Conservation (phyloP, 2,329 filamentous ascomycete species). For the Malbranchea cinnamomea region DNA sequence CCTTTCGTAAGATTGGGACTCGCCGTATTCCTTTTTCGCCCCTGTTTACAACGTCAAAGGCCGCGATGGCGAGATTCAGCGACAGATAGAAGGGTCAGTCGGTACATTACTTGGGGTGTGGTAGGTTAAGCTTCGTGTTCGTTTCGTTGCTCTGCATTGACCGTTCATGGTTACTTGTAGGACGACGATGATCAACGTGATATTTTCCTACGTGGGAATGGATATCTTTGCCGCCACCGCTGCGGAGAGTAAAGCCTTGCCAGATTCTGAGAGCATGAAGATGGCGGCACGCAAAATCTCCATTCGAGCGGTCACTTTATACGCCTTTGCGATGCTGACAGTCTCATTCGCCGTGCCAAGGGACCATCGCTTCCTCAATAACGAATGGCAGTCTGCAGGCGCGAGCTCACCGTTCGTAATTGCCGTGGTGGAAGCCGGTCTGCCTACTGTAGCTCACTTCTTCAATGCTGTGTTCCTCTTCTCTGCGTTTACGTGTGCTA, state of each 20-base stretch:
- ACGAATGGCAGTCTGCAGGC: conserved; percentile 22
- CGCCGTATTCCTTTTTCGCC: conserved; percentile 27
- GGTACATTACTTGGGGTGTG: conserved; percentile 27
- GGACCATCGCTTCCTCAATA: conserved; percentile 28
- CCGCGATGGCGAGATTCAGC: conserved; percentile 14
- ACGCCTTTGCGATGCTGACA: conserved; percentile 27
- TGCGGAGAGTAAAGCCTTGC: conserved; percentile 28
- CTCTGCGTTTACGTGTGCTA: conserved; percentile 27
- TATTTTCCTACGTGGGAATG: conserved; percentile 32
- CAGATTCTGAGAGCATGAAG: conserved; percentile 30
- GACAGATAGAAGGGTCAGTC: conserved; percentile 19
- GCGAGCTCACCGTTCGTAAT: conserved; percentile 27
- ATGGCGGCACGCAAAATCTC: conserved; percentile 30
- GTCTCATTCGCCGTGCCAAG: conserved; percentile 30
- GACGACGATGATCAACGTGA: conserved; percentile 26
- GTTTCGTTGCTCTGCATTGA: background rate
- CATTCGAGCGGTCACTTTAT: conserved; percentile 30
- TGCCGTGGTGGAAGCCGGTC: conserved; percentile 25
- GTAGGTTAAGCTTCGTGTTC: conserved; percentile 13
- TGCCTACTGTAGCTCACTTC: conserved; percentile 25
- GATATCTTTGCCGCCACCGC: conserved; percentile 31
- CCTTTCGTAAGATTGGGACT: conserved; percentile 19
- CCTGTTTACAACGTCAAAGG: conserved; percentile 18
- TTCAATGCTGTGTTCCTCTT: conserved; percentile 34
- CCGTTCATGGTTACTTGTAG: conserved; percentile 21